Percentiles rank a stretch among this genome's conserved stretches.
These are phyloP conservation scores for Phytophthora agathidicida DNA, from an alignment of 352 stramenopile genomes.

Conservation along the genomic window DNA sequence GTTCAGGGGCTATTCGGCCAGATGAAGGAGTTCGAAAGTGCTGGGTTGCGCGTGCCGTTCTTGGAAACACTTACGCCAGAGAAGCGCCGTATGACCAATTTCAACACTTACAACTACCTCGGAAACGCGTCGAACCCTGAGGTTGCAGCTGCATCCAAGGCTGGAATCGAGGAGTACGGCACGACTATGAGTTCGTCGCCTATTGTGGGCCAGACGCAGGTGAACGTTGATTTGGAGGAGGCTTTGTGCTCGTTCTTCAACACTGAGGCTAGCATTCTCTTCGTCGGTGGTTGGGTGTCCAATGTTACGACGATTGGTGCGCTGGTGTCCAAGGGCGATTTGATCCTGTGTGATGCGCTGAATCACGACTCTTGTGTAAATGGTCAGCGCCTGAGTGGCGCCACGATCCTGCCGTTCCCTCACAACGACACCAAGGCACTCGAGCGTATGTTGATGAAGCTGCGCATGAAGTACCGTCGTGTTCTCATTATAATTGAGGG, in stretches of 20 bases:
- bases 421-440: slow-evolving; percentile 79
- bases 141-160: slow-evolving; percentile 59
- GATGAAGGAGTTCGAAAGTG: slow-evolving; percentile 77
- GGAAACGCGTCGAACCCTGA: slow-evolving; percentile 67
- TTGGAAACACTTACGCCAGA: slow-evolving; percentile 73
- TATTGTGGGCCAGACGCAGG: slow-evolving; percentile 76
- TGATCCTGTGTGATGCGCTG: slow-evolving; percentile 80
- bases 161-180: slow-evolving; percentile 72
- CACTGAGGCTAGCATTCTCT: slow-evolving; percentile 62
- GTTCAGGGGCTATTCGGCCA: slow-evolving; percentile 64
- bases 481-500: slow-evolving; percentile 75
- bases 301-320: slow-evolving; percentile 84
- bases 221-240: slow-evolving; percentile 75
- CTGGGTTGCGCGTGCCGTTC: slow-evolving; percentile 72
- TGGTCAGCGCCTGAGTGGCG: slow-evolving; percentile 73
- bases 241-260: slow-evolving; percentile 70
- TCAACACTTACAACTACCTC: slow-evolving; percentile 90
- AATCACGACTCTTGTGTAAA: slow-evolving; percentile 87
- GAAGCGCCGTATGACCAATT: slow-evolving; percentile 81
- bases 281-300: slow-evolving; percentile 76
- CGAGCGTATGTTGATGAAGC: slow-evolving; percentile 72
- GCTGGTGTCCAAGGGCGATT: slow-evolving; percentile 70
- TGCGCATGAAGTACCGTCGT: slow-evolving; percentile 77
- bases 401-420: slow-evolving; percentile 79
- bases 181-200: slow-evolving; percentile 84